A percentile compares a stretch with the other conserved stretches of the same genome.
Conservation (phyloP, 2,329 filamentous ascomycete genomes). For the Aspergillus sp. region DNA sequence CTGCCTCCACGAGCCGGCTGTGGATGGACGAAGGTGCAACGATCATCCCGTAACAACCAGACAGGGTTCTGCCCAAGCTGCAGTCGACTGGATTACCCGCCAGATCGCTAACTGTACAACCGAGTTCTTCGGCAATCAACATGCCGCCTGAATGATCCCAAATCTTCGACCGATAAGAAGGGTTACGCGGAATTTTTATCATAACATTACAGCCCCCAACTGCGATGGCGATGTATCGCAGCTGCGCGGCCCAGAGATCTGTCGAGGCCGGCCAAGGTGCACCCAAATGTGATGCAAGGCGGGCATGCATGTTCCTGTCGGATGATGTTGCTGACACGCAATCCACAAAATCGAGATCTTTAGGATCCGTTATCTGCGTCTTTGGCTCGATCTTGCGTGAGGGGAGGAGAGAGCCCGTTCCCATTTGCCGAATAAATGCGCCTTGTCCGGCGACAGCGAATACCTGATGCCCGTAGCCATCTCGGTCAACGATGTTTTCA, state of each 20-base stretch:
- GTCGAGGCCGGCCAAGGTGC: slow-evolving; percentile 50
- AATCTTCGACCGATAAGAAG: slow-evolving; percentile 50
- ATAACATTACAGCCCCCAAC: slow-evolving; percentile 53
- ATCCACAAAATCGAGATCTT: slow-evolving; percentile 50
- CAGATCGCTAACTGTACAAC: slow-evolving; percentile 54
- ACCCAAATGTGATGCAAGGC: slow-evolving; percentile 43
- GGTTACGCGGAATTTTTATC: slow-evolving; percentile 50
- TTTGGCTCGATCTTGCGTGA: slow-evolving; percentile 33
- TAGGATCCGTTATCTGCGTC: slow-evolving; percentile 27
- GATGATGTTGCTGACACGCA: slow-evolving; percentile 40
- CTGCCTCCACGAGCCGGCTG: slow-evolving; percentile 33
- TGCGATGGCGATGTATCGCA: slow-evolving; percentile 56
- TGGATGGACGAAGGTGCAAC: slow-evolving; percentile 43
- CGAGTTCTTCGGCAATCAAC: slow-evolving; percentile 53
- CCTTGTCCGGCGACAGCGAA: slow-evolving; percentile 53
- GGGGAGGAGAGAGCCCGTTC: slow-evolving; percentile 34
- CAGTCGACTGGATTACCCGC: slow-evolving; percentile 54
- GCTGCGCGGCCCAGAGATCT: slow-evolving; percentile 55
- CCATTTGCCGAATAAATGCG: slow-evolving; percentile 42
- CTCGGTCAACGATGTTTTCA: slow-evolving; percentile 46
- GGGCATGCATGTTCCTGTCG: slow-evolving; percentile 41
- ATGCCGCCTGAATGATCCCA: slow-evolving; percentile 60
- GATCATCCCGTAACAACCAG: slow-evolving; percentile 44
- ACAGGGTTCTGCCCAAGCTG: slow-evolving; percentile 42
- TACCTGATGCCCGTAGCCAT: slow-evolving; percentile 53